Percentiles rank a stretch among this genome's conserved stretches.
Evolutionary conservation across 768 basidiomycete species (phyloP).

Genomic region (Mycena polygramma): DNA sequence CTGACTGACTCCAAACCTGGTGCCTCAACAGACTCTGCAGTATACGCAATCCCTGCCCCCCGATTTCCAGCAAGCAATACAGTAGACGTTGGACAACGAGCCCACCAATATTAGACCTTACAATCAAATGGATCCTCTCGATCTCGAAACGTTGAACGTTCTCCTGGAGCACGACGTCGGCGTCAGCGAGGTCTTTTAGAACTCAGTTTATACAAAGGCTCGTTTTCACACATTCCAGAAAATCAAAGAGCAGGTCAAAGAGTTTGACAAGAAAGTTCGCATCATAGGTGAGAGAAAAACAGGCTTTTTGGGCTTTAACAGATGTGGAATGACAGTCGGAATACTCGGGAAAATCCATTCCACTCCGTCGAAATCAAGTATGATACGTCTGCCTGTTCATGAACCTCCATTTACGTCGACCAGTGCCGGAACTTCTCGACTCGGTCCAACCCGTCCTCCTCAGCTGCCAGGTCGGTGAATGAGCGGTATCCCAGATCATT

Average conservation of each 20-base stretch:
- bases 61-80: too few relatives aligned
- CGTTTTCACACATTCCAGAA: constrained; percentile 59
- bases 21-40: too few relatives aligned
- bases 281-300: constrained; percentile 61
- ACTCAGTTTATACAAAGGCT: constrained; percentile 11
- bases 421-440: constrained; percentile 74
- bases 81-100: too few relatives aligned
- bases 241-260: constrained; percentile 82
- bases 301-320: background rate
- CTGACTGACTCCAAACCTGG: too few relatives aligned
- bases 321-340: constrained; percentile 54
- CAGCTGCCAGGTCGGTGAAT: constrained; percentile 55
- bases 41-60: too few relatives aligned
- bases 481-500: too few relatives aligned
- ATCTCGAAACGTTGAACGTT: constrained; percentile 68
- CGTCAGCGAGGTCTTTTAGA: constrained; percentile 68
- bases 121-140: constrained; percentile 65
- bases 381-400: constrained; percentile 40
- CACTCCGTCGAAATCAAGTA: constrained; percentile 72
- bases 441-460: constrained; percentile 67
- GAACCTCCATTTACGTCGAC: constrained; percentile 25
- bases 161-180: constrained; percentile 75
- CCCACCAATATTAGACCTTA: too few relatives aligned
- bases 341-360: constrained; percentile 85
- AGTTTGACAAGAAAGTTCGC: constrained; percentile 82